Percentiles rank a stretch among this genome's conserved stretches.
Conservation (phyloP, 2,329 filamentous ascomycete genomes). For the Phialophora expanda region DNA sequence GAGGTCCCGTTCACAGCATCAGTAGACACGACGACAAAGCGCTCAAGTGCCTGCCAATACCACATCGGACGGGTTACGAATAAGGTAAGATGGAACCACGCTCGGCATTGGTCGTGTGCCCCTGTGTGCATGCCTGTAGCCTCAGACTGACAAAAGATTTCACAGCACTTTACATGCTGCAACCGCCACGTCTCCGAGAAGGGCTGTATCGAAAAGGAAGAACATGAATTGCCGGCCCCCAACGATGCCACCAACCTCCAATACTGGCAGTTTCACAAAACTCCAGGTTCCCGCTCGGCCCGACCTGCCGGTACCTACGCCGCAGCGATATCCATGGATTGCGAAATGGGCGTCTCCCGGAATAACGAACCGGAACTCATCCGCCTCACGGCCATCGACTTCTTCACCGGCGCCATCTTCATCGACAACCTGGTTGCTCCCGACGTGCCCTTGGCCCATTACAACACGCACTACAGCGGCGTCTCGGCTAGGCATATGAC, state of each 20-base stretch:
- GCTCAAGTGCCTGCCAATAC: conserved; percentile 4
- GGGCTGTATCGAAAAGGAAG: conserved; percentile 17
- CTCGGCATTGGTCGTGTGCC: neutral
- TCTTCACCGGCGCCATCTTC: conserved; percentile 54
- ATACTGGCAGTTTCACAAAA: conserved; percentile 23
- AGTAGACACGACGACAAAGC: neutral
- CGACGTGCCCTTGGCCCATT: conserved; percentile 53
- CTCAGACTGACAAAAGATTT: neutral
- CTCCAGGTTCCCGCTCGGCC: conserved; percentile 2
- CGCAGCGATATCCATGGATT: conserved; percentile 56
- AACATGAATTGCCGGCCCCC: conserved; percentile 13
- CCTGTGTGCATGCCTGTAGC: neutral
- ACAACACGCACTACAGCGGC: conserved; percentile 59
- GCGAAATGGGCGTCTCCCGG: conserved; percentile 59
- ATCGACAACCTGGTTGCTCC: conserved; percentile 60
- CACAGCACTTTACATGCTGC: conserved; percentile 28
- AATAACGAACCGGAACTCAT: conserved; percentile 59
- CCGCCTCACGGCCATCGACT: conserved; percentile 59
- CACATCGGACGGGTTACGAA: conserved; percentile 11
- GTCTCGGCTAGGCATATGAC: conserved; percentile 51
- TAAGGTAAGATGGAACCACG: conserved; percentile 10
- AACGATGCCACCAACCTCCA: conserved; percentile 9
- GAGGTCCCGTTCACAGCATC: neutral
- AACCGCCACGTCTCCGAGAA: conserved; percentile 14
- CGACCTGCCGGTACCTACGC: neutral